Percentiles rank a stretch among this genome's conserved stretches.
Conservation (phyloP, 73 alveolate species). For the Symbiodinium natans region DNA sequence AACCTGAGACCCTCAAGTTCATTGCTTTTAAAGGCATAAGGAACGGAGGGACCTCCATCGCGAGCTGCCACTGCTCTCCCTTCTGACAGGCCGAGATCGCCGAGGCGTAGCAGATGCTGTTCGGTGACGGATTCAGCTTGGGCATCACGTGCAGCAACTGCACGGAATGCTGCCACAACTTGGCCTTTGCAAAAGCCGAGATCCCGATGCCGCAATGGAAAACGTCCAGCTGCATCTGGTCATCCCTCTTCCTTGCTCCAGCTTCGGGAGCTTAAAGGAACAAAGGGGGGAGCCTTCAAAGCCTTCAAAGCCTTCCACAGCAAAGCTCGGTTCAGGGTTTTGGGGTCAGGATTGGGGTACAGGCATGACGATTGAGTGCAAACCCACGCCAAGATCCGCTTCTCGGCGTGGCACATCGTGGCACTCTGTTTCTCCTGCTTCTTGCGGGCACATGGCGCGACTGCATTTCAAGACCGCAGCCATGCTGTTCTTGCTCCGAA, state of each 20-base stretch:
- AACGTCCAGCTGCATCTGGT: background rate
- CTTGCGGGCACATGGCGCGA: too few species aligned
- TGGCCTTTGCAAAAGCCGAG: background rate
- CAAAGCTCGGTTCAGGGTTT: too few species aligned
- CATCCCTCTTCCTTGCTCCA: background rate
- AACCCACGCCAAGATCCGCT: too few species aligned
- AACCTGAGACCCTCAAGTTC: background rate
- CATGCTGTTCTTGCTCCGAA: too few species aligned
- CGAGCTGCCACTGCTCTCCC: conserved; percentile 12
- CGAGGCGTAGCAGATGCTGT: conserved; percentile 19
- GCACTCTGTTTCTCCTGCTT: too few species aligned
- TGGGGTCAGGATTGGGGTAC: too few species aligned
- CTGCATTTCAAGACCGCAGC: too few species aligned
- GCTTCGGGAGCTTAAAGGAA: too few species aligned
- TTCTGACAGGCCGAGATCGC: background rate
- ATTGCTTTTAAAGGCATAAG: background rate
- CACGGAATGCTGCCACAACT: conserved; percentile 2
- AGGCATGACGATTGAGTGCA: too few species aligned
- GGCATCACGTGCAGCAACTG: background rate
- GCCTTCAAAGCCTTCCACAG: too few species aligned
- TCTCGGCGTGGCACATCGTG: too few species aligned
- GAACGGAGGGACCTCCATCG: background rate
- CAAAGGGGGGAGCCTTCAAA: too few species aligned
- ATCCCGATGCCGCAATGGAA: conserved; percentile 19
- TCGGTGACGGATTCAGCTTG: background rate